Conservation (phyloP, 1,284 basidiomycete species). For the Waitea zeae region DNA sequence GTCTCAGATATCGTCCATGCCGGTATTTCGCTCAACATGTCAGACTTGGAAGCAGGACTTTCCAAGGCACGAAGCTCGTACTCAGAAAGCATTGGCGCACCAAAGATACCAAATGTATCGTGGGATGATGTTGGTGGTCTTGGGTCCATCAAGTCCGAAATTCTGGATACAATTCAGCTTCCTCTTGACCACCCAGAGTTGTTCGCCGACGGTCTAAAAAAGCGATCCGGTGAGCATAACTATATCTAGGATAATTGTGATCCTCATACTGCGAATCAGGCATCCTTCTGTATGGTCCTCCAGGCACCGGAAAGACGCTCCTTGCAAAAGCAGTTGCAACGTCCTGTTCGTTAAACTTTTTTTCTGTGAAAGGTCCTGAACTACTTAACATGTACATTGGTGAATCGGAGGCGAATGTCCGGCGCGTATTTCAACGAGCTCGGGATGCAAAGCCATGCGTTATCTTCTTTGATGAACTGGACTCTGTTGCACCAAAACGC, state of each 20-base stretch:
- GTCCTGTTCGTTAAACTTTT: slow-evolving; percentile 83
- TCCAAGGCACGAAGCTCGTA: slow-evolving; percentile 67
- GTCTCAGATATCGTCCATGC: slow-evolving; percentile 21
- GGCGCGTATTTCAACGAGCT: slow-evolving; percentile 83
- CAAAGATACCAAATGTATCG: slow-evolving; percentile 89
- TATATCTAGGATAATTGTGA: too few relatives aligned
- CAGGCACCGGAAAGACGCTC: slow-evolving; percentile 92
- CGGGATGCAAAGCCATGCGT: slow-evolving; percentile 84
- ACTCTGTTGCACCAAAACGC: slow-evolving; percentile 90
- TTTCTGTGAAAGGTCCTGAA: slow-evolving; percentile 95
- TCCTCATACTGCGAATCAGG: slow-evolving; percentile 26
- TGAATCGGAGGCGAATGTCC: slow-evolving; percentile 93
- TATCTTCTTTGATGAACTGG: slow-evolving; percentile 97
- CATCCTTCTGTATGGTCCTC: slow-evolving; percentile 82
- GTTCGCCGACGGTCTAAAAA: slow-evolving; percentile 88
- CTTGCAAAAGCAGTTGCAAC: slow-evolving; percentile 91
- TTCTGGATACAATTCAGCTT: slow-evolving; percentile 93
- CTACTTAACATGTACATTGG: slow-evolving; percentile 97
- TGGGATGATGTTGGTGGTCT: slow-evolving; percentile 99
- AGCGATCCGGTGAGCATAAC: slow-evolving; percentile 63
- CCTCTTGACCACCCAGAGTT: slow-evolving; percentile 91
- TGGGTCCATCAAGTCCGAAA: slow-evolving; percentile 78
- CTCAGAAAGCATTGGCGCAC: slow-evolving; percentile 88
- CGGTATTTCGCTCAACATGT: slow-evolving; percentile 40
- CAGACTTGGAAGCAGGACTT: slow-evolving; percentile 65